phyloP scores from a whole-genome alignment of 768 basidiomycete genomes.

The Amanita rimosa region DNA sequence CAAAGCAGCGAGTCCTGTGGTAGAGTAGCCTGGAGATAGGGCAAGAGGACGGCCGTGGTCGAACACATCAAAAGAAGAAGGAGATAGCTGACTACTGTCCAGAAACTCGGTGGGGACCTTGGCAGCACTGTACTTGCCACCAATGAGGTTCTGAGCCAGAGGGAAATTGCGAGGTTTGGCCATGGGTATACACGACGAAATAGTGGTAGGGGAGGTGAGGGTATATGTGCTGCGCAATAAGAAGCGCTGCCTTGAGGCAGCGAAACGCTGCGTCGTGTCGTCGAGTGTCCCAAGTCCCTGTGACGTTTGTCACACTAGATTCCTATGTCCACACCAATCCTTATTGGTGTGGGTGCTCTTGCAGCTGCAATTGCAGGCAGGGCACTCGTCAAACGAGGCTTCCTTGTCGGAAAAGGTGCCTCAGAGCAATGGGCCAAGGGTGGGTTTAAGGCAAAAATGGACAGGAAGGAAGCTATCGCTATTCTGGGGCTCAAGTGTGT shows the following conservation, averaged over 20 bases:
- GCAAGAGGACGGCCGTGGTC: constrained; percentile 31
- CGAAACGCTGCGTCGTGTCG: too few relatives aligned
- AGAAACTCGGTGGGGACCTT: neutral
- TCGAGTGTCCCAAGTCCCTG: too few relatives aligned
- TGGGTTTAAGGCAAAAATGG: constrained; percentile 95
- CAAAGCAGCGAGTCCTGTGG: constrained; percentile 32
- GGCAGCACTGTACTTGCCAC: neutral
- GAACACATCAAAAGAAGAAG: constrained; percentile 16
- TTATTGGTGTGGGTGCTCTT: constrained; percentile 69
- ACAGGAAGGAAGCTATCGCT: constrained; percentile 83
- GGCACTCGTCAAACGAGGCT: constrained; percentile 52
- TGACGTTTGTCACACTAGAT: neutral
- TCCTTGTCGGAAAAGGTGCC: constrained; percentile 44
- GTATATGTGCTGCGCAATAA: neutral
- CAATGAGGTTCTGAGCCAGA: constrained; percentile 1
- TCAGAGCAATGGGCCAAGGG: constrained; percentile 87
- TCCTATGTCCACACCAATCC: constrained; percentile 66
- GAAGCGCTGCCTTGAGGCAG: neutral
- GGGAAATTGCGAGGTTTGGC: neutral
- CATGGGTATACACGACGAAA: neutral
- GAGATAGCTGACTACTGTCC: neutral
- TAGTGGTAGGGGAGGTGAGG: neutral
- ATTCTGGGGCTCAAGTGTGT: constrained; percentile 89
- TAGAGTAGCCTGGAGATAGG: constrained; percentile 37
- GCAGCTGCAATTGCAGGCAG: constrained; percentile 69